A percentile compares a stretch with the other conserved stretches of the same genome.
Evolutionary conservation across 345 rosid genomes (phyloP).

Genomic region (Pugionium cornutum): DNA sequence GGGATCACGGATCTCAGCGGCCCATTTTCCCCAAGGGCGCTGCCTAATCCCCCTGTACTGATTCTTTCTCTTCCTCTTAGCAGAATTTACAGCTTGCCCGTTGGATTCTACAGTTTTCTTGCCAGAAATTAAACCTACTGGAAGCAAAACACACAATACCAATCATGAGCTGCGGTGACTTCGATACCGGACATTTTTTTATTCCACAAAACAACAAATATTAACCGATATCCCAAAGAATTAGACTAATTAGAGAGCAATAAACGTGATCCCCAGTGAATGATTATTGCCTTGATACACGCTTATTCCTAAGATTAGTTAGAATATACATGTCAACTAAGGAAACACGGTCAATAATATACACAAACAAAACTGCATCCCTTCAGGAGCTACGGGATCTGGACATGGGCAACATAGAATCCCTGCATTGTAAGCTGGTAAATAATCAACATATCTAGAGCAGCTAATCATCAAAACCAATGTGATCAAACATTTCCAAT

Average conservation of each 20-base stretch:
- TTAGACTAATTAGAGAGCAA: neutral
- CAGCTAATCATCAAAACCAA: constrained; percentile 14
- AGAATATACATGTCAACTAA: neutral
- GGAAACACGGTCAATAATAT: neutral
- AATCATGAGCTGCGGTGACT: neutral
- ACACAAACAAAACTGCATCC: neutral
- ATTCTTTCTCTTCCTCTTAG: constrained; percentile 88
- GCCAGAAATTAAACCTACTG: constrained; percentile 47
- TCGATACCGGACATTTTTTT: neutral
- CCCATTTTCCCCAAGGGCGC: constrained; percentile 99
- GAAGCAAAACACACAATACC: constrained; percentile 21
- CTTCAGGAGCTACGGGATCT: constrained; percentile 4
- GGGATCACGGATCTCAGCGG: constrained; percentile 99
- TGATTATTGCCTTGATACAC: neutral
- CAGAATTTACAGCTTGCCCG: constrained; percentile 67
- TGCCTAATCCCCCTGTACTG: constrained; percentile 90
- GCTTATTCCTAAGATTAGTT: too few relatives aligned
- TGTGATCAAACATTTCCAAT: constrained; percentile 12
- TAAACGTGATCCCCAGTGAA: neutral
- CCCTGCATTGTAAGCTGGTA: neutral
- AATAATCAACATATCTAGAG: constrained; percentile 13
- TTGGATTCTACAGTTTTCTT: constrained; percentile 52
- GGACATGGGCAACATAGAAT: neutral
- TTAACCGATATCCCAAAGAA: neutral
- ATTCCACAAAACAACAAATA: constrained; percentile 2